These are phyloP conservation scores for Rhizopogon roseolus DNA, from an alignment of 768 basidiomycete genomes.

Conservation along the genomic window DNA sequence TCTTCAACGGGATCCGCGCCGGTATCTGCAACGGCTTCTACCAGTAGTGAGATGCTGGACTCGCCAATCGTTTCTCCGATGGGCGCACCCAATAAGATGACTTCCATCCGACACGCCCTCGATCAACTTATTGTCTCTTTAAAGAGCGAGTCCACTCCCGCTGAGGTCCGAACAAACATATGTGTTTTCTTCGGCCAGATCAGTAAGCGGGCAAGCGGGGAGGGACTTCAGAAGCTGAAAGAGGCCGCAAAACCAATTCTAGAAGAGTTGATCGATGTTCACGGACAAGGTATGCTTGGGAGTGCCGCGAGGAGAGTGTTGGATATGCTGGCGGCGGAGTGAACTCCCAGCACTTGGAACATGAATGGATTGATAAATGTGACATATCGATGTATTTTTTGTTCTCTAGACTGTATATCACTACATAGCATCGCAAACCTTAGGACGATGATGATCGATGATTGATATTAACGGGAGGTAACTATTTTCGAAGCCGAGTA, in stretches of 20 bases:
- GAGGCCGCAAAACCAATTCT: conserved; percentile 46
- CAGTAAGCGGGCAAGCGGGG: conserved; percentile 45
- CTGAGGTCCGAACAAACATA: conserved; percentile 73
- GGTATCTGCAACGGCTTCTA: conserved; percentile 34
- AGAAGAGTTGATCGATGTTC: conserved; percentile 39
- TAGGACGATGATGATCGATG: no score
- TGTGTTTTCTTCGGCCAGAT: conserved; percentile 70
- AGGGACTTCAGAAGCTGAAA: conserved; percentile 46
- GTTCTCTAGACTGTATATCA: not conserved
- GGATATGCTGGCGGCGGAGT: conserved; percentile 33
- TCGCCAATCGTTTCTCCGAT: conserved; percentile 46
- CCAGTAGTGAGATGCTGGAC: conserved; percentile 35
- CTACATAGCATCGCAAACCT: not conserved
- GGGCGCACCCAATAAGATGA: conserved; percentile 29
- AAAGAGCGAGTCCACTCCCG: conserved; percentile 47
- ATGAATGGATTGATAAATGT: not conserved
- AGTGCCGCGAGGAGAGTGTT: conserved; percentile 37
- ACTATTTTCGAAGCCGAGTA: no score
- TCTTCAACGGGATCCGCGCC: conserved; percentile 26
- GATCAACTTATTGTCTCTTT: conserved; percentile 67
- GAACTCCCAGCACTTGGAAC: not conserved
- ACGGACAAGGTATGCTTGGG: conserved; percentile 28
- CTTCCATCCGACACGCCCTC: conserved; percentile 50
- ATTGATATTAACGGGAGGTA: no score
- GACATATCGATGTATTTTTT: not conserved